Evolutionary conservation across 2,329 filamentous ascomycete genomes (phyloP), one percentile per base, ranked within the genome.

Genomic region (Microascus cirrosus): DNA sequence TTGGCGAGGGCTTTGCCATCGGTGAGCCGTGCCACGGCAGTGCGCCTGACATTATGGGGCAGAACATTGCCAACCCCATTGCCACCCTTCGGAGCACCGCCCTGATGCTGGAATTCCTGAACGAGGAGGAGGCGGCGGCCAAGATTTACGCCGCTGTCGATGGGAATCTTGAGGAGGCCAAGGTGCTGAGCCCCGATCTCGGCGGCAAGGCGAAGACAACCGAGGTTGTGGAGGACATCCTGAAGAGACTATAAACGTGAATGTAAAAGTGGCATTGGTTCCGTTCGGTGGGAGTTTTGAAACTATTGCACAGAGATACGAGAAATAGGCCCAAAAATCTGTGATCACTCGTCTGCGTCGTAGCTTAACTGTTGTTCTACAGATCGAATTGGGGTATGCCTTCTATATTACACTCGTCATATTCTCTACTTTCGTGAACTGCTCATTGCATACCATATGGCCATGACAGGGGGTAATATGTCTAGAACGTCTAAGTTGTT

Each of bases 21-120:
- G 94, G 94, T 63, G 94, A 99, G 83, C 94, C 94, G 57, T 97
- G 94, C 78, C 94, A 99, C 73, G 94, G 94, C 54, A 92, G 87
- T 66, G 94, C 94, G 34, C 94, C 94, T 6, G 94, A 99, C 69
- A 99, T 99, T 63, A 86, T 91, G 82, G 94, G 94, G 64, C 79
- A 87, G 79, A 85, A 86, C 63, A 93, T 99, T 68, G 91, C 94
- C 64, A 99, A 99, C 76, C 94, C 94, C 25, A 95, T 99, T 68
- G 94, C 94, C 39, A 97, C 94, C 11, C 81, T 99, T 63, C 81
- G 94, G 68, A 94, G 89, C 72, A 87, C 91, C 18, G 94, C 89
- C 36, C 79, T 96, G 61, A 97, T 99, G 94, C 80, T 99, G 63
- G 93, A 97, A 78, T 99, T 97, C 74, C 77, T 97, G 63, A 85